Evolutionary conservation across 192 early-diverging fungal genomes (phyloP).

Genomic region (Chytriomyces sp.): DNA sequence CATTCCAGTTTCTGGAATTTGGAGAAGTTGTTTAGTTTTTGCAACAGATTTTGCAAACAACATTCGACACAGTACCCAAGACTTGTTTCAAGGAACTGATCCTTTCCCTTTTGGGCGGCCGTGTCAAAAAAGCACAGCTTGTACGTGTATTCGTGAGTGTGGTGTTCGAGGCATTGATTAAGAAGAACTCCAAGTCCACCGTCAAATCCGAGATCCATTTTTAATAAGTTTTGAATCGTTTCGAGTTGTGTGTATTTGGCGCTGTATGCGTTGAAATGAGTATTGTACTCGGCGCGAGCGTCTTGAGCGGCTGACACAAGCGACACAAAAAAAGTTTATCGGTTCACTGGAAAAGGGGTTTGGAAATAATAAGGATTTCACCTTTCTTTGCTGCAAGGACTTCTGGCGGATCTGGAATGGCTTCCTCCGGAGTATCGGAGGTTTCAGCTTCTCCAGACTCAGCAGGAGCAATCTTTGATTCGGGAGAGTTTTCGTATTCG

Average conservation of each 20-base stretch:
- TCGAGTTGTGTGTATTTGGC: conserved; percentile 30
- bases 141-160: conserved; percentile 69
- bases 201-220: conserved; percentile 73
- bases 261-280: conserved; percentile 3
- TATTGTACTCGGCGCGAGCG: conserved; percentile 22
- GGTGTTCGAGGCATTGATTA: conserved; percentile 70
- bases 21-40: neutral
- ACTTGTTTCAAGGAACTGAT: conserved; percentile 54
- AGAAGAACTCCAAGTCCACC: conserved; percentile 62
- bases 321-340: neutral
- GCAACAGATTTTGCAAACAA: conserved; percentile 41
- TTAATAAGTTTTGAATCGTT: conserved; percentile 53
- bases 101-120: conserved; percentile 75
- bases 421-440: neutral
- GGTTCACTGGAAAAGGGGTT: neutral
- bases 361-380: neutral
- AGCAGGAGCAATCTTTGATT: neutral
- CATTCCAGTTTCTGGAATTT: conserved; percentile 9
- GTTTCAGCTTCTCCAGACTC: neutral
- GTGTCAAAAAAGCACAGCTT: conserved; percentile 83
- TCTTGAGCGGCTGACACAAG: neutral
- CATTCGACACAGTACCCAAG: conserved; percentile 58
- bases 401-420: conserved; percentile 15
- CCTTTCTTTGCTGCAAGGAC: conserved; percentile 9
- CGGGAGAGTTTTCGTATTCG: neutral